Evolutionary conservation across 2,329 filamentous ascomycete species (phyloP).

Genomic region (Nannizziopsis barbatae): DNA sequence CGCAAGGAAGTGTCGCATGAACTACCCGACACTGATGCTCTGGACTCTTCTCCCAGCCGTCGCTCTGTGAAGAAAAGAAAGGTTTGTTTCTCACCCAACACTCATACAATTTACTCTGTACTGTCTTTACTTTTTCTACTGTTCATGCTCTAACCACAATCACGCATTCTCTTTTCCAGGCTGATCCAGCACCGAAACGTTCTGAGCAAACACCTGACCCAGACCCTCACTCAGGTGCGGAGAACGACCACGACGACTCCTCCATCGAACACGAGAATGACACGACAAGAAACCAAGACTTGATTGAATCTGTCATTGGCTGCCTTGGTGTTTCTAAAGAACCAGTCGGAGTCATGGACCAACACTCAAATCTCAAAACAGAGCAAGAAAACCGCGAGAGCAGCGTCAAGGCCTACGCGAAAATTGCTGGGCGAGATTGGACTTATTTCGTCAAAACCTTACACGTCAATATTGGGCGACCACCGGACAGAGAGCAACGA

Average conservation of each 20-base stretch:
- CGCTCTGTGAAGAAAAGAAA: constrained; percentile 41
- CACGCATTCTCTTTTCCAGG: constrained; percentile 1
- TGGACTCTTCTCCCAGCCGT: constrained; percentile 39
- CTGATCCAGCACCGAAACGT: constrained; percentile 20
- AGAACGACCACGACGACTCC: constrained; percentile 29
- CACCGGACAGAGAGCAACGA: constrained; percentile 36
- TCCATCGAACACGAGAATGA: constrained; percentile 30
- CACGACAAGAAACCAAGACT: constrained; percentile 32
- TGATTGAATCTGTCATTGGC: constrained; percentile 40
- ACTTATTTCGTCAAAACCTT: constrained; percentile 43
- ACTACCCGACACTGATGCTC: constrained; percentile 35
- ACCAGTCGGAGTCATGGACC: constrained; percentile 33
- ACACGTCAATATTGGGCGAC: constrained; percentile 40
- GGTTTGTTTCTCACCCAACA: constrained; percentile 25
- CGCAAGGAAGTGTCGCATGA: constrained; percentile 38
- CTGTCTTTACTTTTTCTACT: background rate
- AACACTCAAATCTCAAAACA: constrained; percentile 37
- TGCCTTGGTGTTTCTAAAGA: constrained; percentile 36
- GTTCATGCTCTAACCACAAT: background rate
- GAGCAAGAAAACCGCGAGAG: constrained; percentile 34
- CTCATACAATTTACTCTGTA: constrained; percentile 7
- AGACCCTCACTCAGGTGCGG: constrained; percentile 29
- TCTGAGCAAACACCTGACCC: constrained; percentile 25
- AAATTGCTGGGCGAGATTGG: constrained; percentile 42
- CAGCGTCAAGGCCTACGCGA: constrained; percentile 39